Percentiles rank a stretch among this genome's conserved stretches.
Evolutionary conservation across 2,329 filamentous ascomycete genomes (phyloP).

Genomic region (Scleromitrula shiraiana): DNA sequence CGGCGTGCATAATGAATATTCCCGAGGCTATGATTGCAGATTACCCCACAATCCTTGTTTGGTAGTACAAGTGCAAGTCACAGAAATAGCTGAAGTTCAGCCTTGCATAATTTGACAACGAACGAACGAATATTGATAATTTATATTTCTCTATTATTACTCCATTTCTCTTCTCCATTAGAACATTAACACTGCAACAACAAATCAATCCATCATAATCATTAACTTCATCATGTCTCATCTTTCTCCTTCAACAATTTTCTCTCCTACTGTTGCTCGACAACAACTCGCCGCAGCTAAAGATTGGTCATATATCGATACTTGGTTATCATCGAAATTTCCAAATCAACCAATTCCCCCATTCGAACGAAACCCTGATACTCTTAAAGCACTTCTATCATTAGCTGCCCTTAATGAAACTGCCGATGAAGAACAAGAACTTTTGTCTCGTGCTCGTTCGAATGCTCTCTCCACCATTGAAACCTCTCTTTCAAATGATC

Average conservation of each 20-base stretch:
- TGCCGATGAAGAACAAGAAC: slow-evolving; percentile 60
- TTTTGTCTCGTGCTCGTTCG: slow-evolving; percentile 51
- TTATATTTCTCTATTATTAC: no score
- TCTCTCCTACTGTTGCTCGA: slow-evolving; percentile 61
- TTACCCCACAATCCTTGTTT: neutral
- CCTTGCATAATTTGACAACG: no score
- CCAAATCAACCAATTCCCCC: slow-evolving; percentile 53
- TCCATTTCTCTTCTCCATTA: no score
- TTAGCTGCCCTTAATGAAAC: slow-evolving; percentile 70
- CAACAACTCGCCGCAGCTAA: slow-evolving; percentile 75
- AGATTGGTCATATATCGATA: slow-evolving; percentile 84
- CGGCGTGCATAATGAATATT: no score
- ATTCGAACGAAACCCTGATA: slow-evolving; percentile 85
- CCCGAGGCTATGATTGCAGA: no score
- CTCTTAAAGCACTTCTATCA: slow-evolving; percentile 64
- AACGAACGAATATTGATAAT: no score
- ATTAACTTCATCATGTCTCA: slow-evolving; percentile 28
- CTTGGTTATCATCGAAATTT: slow-evolving; percentile 70
- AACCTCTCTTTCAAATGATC: slow-evolving; percentile 30
- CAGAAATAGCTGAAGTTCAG: no score
- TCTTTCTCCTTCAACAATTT: slow-evolving; percentile 44
- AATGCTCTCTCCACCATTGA: slow-evolving; percentile 48
- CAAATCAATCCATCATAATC: no score
- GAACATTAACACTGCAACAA: no score
- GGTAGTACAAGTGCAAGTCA: no score